Percentiles rank a stretch among this genome's conserved stretches.
phyloP scores from a whole-genome alignment of 495 filamentous ascomycete genomes.

The Pyrenula massariospora region DNA sequence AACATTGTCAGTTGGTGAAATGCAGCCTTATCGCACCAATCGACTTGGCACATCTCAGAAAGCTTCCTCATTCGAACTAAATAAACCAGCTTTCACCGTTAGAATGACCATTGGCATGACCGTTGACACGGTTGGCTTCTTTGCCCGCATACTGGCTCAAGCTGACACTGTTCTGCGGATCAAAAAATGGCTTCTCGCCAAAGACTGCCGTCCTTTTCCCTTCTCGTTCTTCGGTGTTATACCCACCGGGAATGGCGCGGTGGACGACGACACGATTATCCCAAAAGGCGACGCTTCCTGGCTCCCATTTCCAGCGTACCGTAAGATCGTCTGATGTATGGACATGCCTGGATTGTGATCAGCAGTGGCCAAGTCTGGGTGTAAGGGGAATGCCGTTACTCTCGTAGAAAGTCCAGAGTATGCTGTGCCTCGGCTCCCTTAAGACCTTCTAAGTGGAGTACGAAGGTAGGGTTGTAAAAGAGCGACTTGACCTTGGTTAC shows the following conservation, averaged over 20 bases:
- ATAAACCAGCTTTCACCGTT: background rate
- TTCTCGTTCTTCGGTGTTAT: conserved; percentile 9
- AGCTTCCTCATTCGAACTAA: background rate
- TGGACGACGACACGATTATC: conserved; percentile 12
- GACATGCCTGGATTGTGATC: conserved; percentile 3
- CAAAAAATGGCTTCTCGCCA: conserved; percentile 11
- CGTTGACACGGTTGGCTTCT: background rate
- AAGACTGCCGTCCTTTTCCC: conserved; percentile 9
- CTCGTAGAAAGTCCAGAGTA: conserved; percentile 8
- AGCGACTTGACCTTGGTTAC: conserved; percentile 37
- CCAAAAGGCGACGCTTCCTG: conserved; percentile 18
- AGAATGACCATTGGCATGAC: background rate
- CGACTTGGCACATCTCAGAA: background rate
- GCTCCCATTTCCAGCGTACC: conserved; percentile 18
- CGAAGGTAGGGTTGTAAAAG: conserved; percentile 16
- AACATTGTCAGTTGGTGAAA: background rate
- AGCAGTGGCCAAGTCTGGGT: background rate
- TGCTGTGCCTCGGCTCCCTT: conserved; percentile 3
- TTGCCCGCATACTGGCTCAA: background rate
- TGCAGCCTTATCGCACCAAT: background rate
- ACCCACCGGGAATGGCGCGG: conserved; percentile 4
- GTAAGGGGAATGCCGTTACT: background rate
- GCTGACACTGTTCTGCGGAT: conserved; percentile 1
- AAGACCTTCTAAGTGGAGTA: conserved; percentile 5
- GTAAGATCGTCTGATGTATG: conserved; percentile 12